A percentile compares a stretch with the other conserved stretches of the same genome.
Evolutionary conservation across 176 grass and related monocot species (phyloP).

Genomic region (Aegilops sharonensis): DNA sequence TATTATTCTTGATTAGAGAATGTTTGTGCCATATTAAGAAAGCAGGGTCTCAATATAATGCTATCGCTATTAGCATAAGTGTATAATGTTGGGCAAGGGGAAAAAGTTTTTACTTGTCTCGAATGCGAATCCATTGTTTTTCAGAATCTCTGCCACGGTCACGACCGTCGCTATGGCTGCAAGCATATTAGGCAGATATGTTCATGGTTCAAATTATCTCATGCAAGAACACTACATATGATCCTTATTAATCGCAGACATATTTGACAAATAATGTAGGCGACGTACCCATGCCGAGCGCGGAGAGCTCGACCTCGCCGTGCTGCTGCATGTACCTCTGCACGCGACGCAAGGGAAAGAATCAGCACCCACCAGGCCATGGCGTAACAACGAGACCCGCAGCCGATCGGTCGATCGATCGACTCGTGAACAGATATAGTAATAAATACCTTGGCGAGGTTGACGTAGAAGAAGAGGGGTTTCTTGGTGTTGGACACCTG

Average conservation of each 20-base stretch:
- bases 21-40: background rate
- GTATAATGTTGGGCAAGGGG: background rate
- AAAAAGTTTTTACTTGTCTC: conserved; percentile 51
- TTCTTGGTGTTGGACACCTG: conserved; percentile 84
- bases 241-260: background rate
- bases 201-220: background rate
- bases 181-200: conserved; percentile 12
- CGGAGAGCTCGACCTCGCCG: conserved; percentile 77
- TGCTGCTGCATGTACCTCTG: conserved; percentile 87
- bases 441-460: conserved; percentile 67
- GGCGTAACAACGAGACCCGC: background rate
- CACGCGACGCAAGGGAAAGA: background rate
- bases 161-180: conserved; percentile 71
- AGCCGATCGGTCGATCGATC: background rate
- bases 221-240: background rate
- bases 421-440: background rate
- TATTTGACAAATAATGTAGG: background rate
- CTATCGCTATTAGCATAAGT: background rate
- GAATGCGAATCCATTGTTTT: conserved; percentile 70
- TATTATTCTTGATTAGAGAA: background rate
- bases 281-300: conserved; percentile 70
- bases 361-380: background rate
- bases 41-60: background rate
- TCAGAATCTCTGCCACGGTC: conserved; percentile 69
- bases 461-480: conserved; percentile 90